Conservation (phyloP, 2,329 filamentous ascomycete species). For the Hymenoscyphus linearis region DNA sequence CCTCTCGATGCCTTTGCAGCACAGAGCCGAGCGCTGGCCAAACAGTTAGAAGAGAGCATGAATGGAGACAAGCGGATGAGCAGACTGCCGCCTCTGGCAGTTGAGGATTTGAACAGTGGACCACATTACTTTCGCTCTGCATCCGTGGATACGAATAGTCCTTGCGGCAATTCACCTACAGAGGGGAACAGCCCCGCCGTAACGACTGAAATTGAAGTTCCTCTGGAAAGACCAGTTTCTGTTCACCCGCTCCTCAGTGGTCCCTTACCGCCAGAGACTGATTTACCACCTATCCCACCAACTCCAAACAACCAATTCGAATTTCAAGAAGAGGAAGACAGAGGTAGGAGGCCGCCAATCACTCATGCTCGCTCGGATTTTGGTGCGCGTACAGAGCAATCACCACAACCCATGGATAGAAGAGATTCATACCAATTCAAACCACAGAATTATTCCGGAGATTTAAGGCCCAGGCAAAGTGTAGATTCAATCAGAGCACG, state of each 20-base stretch:
- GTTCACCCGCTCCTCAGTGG: constrained; percentile 69
- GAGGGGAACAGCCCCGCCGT: constrained; percentile 36
- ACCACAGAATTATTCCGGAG: constrained; percentile 16
- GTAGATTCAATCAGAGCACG: constrained; percentile 28
- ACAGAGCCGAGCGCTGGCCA: constrained; percentile 82
- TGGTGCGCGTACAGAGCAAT: constrained; percentile 52
- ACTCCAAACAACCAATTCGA: constrained; percentile 10
- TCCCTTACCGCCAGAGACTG: background rate
- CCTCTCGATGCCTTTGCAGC: constrained; percentile 93
- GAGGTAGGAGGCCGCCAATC: constrained; percentile 21
- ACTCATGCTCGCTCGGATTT: constrained; percentile 32
- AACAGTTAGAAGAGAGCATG: constrained; percentile 74
- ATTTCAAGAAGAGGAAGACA: constrained; percentile 22
- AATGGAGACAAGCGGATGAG: constrained; percentile 78
- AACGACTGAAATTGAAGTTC: constrained; percentile 49
- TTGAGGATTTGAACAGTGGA: constrained; percentile 71
- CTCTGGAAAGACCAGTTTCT: constrained; percentile 57
- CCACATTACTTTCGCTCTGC: constrained; percentile 76
- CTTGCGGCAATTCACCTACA: constrained; percentile 32
- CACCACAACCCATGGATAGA: constrained; percentile 46
- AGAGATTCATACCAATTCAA: constrained; percentile 14
- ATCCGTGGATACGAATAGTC: constrained; percentile 49
- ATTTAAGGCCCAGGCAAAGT: constrained; percentile 23
- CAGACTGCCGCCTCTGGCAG: constrained; percentile 75
- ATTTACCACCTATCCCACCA: constrained; percentile 8